Percentiles rank a stretch among this genome's conserved stretches.
phyloP scores from a whole-genome alignment of 352 stramenopile genomes.

The Globisporangium takayamanum region DNA sequence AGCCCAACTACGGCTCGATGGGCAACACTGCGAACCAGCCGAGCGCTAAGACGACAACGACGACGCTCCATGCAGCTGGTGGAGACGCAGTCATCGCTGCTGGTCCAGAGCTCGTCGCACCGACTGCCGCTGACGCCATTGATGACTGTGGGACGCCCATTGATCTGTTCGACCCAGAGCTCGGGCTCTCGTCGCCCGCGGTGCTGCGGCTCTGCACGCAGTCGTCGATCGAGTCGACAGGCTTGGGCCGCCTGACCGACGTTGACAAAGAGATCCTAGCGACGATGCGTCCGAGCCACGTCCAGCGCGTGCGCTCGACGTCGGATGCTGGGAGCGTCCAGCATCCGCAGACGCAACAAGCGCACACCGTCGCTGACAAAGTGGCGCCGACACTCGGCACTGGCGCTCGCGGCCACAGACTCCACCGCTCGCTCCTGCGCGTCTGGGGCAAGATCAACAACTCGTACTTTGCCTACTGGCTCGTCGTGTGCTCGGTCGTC shows the following conservation, averaged over 20 bases:
- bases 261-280: conserved; percentile 7
- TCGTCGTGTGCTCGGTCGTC: conserved; percentile 49
- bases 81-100: too few species aligned
- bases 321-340: conserved; percentile 2
- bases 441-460: conserved; percentile 46
- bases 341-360: background rate
- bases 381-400: background rate
- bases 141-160: too few species aligned
- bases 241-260: conserved; percentile 2
- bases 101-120: background rate
- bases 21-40: background rate
- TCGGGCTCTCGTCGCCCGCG: conserved; percentile 4
- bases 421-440: conserved; percentile 3
- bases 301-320: conserved; percentile 7
- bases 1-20: conserved; percentile 13
- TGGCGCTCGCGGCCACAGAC: background rate
- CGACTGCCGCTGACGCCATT: background rate
- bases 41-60: background rate
- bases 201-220: conserved; percentile 5
- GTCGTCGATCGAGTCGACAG: conserved; percentile 10
- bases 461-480: conserved; percentile 68
- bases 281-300: conserved; percentile 1
- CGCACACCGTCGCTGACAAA: background rate
- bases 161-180: conserved; percentile 2
- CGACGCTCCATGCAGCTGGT: too few species aligned